Evolutionary conservation across 192 early-diverging fungal genomes (phyloP), one percentile per base, ranked within the genome.

Genomic region (Phlyctochytrium arcticum): DNA sequence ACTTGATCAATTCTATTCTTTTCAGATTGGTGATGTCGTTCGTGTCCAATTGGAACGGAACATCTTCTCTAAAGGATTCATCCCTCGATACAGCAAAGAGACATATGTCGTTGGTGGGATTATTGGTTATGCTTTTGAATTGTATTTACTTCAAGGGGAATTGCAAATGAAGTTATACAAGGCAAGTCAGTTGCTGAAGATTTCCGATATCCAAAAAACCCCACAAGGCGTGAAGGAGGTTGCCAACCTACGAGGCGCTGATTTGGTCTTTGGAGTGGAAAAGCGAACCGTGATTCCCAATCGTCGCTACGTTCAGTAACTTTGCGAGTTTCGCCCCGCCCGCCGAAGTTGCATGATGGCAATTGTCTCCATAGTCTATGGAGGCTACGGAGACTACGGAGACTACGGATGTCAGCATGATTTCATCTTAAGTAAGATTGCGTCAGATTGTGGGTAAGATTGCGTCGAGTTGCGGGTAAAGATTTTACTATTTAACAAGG

Each of bases 1-100:
- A 48, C 19, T 60, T 17, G 10, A 19, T 19, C 21, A 48, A 30
- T 48, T 48, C 31, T 15, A 30, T 39, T 9, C 34, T 8, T 30
- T 0, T 48, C 21, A 60, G 7, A 19, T 60, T 21, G 58, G 58
- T n/a, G 58, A 60, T 48, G 9, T 1, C 17, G 58, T 60, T 12
- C 58, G 58, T 30, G 10, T 48, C 7, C 2, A 48, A 29, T 19
- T 36, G 29, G n/a, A 60, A 10, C 39, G 15, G 19, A 12, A 10
- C n/a, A 12, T 23, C 7, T 60, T 60, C 44, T 17, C 9, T 17
- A 48, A 60, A 30, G 58, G 58, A n/a, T 60, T 48, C 29, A 42
- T 23, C 19, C 19, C 42, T 23, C 0, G 37, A 34, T 60, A 30
- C 1, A 24, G n/a, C 0, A 49, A 60, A 48, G 21, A 7, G 8